A percentile compares a stretch with the other conserved stretches of the same genome.
These are phyloP conservation scores for Vaccinium vitisidaea DNA, from an alignment of 148 eudicot species.

Conservation along the genomic window DNA sequence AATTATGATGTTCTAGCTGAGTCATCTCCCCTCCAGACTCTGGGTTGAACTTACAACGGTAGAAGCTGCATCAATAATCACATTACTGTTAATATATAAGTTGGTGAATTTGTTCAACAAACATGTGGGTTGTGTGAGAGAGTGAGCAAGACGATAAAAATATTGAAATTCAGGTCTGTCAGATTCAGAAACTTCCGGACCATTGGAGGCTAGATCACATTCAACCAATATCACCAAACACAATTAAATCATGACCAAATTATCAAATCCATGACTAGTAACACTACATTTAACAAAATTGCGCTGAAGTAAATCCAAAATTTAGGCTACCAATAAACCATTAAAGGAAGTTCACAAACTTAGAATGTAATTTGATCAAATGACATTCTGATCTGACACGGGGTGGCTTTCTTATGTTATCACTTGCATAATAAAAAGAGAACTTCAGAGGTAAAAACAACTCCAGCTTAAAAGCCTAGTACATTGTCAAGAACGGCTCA, in stretches of 20 bases:
- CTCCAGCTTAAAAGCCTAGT: neutral
- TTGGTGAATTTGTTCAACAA: neutral
- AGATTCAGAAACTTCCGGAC: neutral
- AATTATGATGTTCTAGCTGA: conserved; percentile 43
- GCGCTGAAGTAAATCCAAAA: neutral
- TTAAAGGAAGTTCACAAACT: neutral
- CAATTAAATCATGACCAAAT: neutral
- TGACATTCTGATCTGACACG: neutral
- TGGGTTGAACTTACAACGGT: conserved; percentile 64
- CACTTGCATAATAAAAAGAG: neutral
- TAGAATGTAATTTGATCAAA: neutral
- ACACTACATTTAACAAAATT: neutral
- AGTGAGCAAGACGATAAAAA: neutral
- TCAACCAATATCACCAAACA: neutral
- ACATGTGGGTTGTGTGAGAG: neutral
- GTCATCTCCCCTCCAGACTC: conserved; percentile 65
- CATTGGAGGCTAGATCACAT: neutral
- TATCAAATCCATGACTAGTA: neutral
- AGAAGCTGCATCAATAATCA: conserved; percentile 50
- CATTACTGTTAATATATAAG: neutral
- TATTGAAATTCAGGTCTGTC: neutral
- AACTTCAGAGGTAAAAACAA: neutral
- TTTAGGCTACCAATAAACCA: neutral
- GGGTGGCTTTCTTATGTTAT: neutral
- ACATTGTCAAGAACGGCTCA: neutral